phyloP scores from a whole-genome alignment of 305 asterid genomes.

The Solanum hybrid region DNA sequence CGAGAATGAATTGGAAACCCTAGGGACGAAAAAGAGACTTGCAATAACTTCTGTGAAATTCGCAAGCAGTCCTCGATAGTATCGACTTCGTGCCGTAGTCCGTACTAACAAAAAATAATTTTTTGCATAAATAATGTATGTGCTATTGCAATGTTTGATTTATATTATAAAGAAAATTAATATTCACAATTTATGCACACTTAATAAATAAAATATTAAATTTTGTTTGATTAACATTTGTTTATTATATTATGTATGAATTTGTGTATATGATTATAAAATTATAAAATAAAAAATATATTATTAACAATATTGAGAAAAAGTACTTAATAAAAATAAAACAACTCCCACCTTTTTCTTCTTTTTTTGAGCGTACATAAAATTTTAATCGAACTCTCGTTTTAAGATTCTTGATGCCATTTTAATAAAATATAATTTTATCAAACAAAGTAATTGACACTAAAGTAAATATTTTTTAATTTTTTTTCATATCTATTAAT shows the following conservation, averaged over 20 bases:
- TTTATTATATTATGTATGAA: background rate
- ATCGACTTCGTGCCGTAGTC: background rate
- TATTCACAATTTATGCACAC: background rate
- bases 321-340: background rate
- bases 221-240: background rate
- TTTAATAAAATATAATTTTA: no score
- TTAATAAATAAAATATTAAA: background rate
- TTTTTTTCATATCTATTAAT: background rate
- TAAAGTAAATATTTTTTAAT: background rate
- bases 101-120: background rate
- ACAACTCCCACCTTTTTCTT: no score
- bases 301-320: background rate
- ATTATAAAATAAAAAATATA: background rate
- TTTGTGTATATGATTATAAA: background rate
- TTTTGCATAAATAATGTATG: background rate
- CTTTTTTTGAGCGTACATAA: rapidly evolving
- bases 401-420: background rate
- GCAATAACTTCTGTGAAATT: background rate
- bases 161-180: background rate
- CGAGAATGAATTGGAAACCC: background rate
- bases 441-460: background rate
- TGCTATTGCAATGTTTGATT: background rate
- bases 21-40: background rate
- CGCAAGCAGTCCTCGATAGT: background rate
- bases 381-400: no score